A percentile compares a stretch with the other conserved stretches of the same genome.
Evolutionary conservation across 257 asterid species (phyloP).

Genomic region (Avicennia marina): DNA sequence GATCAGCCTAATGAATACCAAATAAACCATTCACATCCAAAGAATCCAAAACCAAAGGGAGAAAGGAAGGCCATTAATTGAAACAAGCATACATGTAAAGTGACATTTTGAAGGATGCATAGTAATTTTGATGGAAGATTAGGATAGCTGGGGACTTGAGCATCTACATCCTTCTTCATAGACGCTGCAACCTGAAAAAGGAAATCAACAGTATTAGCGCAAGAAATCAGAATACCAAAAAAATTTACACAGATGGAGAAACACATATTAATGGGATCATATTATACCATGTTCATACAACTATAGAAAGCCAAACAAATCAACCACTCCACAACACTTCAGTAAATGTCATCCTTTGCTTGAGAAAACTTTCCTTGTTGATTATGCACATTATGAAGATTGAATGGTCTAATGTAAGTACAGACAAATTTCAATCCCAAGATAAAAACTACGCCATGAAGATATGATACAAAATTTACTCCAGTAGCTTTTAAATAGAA

Average conservation of each 20-base stretch:
- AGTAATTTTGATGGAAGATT: constrained; percentile 86
- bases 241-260: neutral
- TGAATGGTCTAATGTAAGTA: neutral
- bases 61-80: constrained; percentile 8
- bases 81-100: constrained; percentile 52
- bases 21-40: constrained; percentile 5
- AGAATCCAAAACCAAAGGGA: neutral
- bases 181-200: constrained; percentile 83
- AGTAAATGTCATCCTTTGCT: neutral
- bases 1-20: constrained; percentile 63
- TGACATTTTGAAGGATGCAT: constrained; percentile 79
- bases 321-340: neutral
- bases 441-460: neutral
- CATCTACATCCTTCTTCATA: constrained; percentile 78
- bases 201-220: neutral
- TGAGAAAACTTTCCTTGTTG: neutral
- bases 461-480: neutral
- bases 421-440: neutral
- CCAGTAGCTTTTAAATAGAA: too few species aligned
- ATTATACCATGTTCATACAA: too few species aligned
- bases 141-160: constrained; percentile 80
- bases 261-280: too few species aligned
- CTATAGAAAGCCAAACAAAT: neutral
- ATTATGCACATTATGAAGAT: neutral
- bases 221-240: neutral